These are phyloP conservation scores for Alternaria burnsii DNA, from an alignment of 2,329 filamentous ascomycete genomes.

Conservation along the genomic window DNA sequence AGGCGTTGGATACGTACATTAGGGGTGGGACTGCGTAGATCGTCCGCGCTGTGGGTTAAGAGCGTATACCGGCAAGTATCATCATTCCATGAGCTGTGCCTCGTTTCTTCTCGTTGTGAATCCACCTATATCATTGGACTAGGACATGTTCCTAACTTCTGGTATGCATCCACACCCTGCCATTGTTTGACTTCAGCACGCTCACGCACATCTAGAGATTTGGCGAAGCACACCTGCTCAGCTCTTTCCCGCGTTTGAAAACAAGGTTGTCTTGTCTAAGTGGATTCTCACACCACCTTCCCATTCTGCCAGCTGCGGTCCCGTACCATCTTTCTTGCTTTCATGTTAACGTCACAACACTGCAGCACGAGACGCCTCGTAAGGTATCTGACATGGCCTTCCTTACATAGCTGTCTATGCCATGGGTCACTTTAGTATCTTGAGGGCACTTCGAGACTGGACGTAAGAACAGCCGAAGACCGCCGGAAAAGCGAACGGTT, in stretches of 20 bases:
- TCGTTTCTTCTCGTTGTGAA: neutral
- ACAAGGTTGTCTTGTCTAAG: neutral
- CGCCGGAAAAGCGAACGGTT: neutral
- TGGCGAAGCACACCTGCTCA: neutral
- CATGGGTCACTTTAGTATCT: neutral
- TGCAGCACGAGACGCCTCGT: neutral
- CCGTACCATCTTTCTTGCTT: neutral
- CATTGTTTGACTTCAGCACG: neutral
- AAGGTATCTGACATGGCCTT: neutral
- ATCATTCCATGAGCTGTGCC: neutral
- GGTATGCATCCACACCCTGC: neutral
- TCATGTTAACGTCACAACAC: neutral
- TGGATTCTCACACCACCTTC: neutral
- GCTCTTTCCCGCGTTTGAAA: neutral
- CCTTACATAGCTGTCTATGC: neutral
- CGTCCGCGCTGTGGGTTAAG: constrained; percentile 2
- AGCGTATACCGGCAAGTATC: neutral
- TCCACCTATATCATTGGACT: neutral
- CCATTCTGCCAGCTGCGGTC: neutral
- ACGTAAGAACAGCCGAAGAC: neutral
- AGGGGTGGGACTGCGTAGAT: neutral
- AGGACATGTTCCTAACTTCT: neutral
- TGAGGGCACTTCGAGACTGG: neutral
- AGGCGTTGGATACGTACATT: constrained; percentile 7
- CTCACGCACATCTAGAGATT: neutral